Base-by-base conservation (phyloP, 2,329 filamentous ascomycete genomes). In the Cryphonectria naterciae region DNA sequence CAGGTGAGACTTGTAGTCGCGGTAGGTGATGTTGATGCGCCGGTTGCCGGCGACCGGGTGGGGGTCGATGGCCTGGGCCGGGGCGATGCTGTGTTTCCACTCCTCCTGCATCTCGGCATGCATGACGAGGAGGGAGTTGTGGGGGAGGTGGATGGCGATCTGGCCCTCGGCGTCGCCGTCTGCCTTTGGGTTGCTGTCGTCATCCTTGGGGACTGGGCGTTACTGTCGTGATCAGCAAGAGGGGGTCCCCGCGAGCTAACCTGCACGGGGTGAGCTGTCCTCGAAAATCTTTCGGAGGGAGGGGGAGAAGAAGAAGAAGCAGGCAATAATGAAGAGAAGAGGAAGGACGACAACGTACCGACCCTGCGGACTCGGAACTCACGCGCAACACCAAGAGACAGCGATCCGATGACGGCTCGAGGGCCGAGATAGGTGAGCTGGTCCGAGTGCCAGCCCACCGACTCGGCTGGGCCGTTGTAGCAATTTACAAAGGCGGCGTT, bases 91-190 rank as follows among this genome's bases (percentile, higher is more conserved):
- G 80, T 99, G 96, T 80, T 98, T 98, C 94, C 94, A 98, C 78
- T 93, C 91, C 78, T 98, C 95, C 78, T 98, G 95, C 93, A 97
- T 98, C 78, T 97, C 94, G 0, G 95, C 95, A 77, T 98, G 95
- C 96, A 99, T 98, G 13, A 98, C 86, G 0, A 99, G 86, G 0
- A 98, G 86, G 0, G 93, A 97, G 79, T 98, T 98, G 80, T 98
- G 96, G 0, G 95, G 95, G 0, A 98, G 88, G 76, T 98, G 94
- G 60, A 98, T 96, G 0, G 94, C 90, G 71, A 98, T 95, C 78
- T 97, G 95, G 4, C 95, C 95, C 77, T 93, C 89, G 0, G 87
- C 85, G 74, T 96, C 91, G 56, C 58, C 74, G 43, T 78, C 76
- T 67, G 81, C 75, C 22, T 78, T 80, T 73, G 80, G 77, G 46